phyloP scores from a whole-genome alignment of 2,329 filamentous ascomycete species.

The Nemania diffusa region DNA sequence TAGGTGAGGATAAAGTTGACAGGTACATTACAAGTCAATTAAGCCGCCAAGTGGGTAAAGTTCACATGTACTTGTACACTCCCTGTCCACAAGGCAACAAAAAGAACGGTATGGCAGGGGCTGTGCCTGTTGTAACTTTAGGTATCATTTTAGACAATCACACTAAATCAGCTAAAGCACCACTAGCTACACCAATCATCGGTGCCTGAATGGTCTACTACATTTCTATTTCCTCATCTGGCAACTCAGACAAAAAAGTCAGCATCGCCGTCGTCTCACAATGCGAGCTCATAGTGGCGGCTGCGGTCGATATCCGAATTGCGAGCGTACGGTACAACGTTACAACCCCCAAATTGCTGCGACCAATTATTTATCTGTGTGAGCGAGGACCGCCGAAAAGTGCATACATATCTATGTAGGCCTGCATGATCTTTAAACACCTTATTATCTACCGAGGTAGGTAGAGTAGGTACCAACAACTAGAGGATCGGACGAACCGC shows the following conservation, averaged over 20 bases:
- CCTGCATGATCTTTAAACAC: neutral
- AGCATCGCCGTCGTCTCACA: constrained; percentile 3
- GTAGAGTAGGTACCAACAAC: neutral
- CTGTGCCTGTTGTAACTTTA: neutral
- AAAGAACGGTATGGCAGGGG: constrained; percentile 32
- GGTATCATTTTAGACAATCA: constrained; percentile 15
- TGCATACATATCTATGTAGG: neutral
- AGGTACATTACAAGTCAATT: neutral
- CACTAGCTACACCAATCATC: neutral
- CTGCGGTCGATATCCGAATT: neutral
- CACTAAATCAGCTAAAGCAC: constrained; percentile 4
- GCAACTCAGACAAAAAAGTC: neutral
- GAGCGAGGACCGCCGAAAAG: constrained; percentile 1
- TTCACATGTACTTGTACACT: neutral
- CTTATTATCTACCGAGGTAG: constrained; percentile 19
- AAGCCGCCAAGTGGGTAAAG: neutral
- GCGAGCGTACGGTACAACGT: constrained; percentile 20
- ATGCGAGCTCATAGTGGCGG: neutral
- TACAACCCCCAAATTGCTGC: constrained; percentile 13
- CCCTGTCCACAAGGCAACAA: constrained; percentile 36
- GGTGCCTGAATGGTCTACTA: neutral
- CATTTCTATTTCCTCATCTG: neutral
- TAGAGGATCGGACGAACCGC: neutral
- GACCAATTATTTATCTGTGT: neutral
- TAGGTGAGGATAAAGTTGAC: too few species aligned